phyloP scores from a whole-genome alignment of 2,329 filamentous ascomycete species.

The Paracoccidioides lutzii region DNA sequence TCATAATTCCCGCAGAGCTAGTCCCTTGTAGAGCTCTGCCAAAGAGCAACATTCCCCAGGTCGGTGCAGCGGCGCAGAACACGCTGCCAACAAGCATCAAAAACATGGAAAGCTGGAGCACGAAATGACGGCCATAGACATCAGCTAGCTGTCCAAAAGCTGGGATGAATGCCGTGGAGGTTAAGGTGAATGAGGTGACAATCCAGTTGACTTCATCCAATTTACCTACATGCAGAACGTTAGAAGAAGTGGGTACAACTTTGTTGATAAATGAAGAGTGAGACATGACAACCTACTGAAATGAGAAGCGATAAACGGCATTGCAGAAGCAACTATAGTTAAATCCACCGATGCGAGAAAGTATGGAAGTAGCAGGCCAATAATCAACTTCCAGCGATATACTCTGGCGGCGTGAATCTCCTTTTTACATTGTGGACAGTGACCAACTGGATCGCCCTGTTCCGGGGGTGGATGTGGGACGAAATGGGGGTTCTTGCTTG shows the following conservation, averaged over 20 bases:
- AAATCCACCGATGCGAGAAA: slow-evolving; percentile 50
- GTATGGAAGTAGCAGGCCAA: slow-evolving; percentile 48
- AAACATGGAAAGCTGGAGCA: slow-evolving; percentile 45
- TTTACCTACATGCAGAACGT: slow-evolving; percentile 27
- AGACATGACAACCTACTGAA: slow-evolving; percentile 37
- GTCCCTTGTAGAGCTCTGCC: slow-evolving; percentile 52
- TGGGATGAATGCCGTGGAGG: slow-evolving; percentile 54
- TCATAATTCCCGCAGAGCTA: slow-evolving; percentile 48
- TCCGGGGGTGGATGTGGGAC: not conserved
- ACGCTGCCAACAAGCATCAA: slow-evolving; percentile 48
- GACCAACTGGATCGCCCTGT: not conserved
- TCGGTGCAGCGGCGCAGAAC: slow-evolving; percentile 45
- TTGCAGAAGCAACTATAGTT: slow-evolving; percentile 49
- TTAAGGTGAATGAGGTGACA: slow-evolving; percentile 55
- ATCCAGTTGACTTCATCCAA: slow-evolving; percentile 55
- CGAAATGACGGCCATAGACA: slow-evolving; percentile 49
- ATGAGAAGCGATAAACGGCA: slow-evolving; percentile 51
- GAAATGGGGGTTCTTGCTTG: not conserved
- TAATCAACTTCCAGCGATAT: slow-evolving; percentile 47
- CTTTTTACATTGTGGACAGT: slow-evolving; percentile 17
- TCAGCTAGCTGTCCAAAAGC: slow-evolving; percentile 53
- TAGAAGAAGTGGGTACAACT: not conserved
- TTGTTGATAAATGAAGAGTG: not conserved
- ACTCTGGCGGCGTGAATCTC: slow-evolving; percentile 25
- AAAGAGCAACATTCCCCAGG: slow-evolving; percentile 48